phyloP scores from a whole-genome alignment of 768 basidiomycete genomes.

The Russula griseocarnosa region DNA sequence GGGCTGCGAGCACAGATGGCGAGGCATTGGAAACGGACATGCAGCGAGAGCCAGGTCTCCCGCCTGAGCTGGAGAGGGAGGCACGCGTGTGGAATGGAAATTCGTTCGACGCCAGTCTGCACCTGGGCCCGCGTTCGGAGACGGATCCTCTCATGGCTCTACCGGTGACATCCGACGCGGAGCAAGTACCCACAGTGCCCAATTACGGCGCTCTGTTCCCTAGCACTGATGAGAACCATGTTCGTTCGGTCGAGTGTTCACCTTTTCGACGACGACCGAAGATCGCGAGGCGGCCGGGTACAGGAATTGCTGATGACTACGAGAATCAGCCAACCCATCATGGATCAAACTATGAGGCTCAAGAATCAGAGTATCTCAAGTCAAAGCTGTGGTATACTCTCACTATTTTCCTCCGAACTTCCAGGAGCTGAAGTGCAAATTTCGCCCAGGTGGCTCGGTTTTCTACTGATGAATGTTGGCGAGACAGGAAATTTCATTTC shows the following conservation, averaged over 20 bases:
- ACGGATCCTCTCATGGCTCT: slow-evolving; percentile 26
- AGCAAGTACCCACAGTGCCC: not conserved
- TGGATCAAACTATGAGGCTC: slow-evolving; percentile 35
- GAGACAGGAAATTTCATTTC: slow-evolving; percentile 88
- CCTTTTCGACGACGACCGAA: slow-evolving; percentile 4
- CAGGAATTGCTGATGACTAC: not conserved
- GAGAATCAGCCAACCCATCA: not conserved
- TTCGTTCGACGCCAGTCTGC: not conserved
- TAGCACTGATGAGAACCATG: not conserved
- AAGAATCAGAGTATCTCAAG: slow-evolving; percentile 73
- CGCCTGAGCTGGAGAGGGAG: slow-evolving; percentile 23
- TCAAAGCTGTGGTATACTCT: slow-evolving; percentile 73
- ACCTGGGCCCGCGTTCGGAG: slow-evolving; percentile 3
- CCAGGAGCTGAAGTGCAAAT: not conserved
- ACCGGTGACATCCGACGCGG: slow-evolving; percentile 2
- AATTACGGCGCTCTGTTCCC: slow-evolving; percentile 17
- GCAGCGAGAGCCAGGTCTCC: slow-evolving; percentile 1
- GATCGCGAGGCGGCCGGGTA: not conserved
- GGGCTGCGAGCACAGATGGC: slow-evolving; percentile 5
- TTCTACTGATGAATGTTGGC: slow-evolving; percentile 84
- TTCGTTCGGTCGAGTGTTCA: not conserved
- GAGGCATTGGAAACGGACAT: not conserved
- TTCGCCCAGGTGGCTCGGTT: slow-evolving; percentile 76
- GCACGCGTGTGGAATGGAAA: slow-evolving; percentile 11
- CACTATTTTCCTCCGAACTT: not conserved